Percentiles rank a stretch among this genome's conserved stretches.
Evolutionary conservation across 176 grass and related monocot genomes (phyloP).

Genomic region (Aegilops sharonensis): DNA sequence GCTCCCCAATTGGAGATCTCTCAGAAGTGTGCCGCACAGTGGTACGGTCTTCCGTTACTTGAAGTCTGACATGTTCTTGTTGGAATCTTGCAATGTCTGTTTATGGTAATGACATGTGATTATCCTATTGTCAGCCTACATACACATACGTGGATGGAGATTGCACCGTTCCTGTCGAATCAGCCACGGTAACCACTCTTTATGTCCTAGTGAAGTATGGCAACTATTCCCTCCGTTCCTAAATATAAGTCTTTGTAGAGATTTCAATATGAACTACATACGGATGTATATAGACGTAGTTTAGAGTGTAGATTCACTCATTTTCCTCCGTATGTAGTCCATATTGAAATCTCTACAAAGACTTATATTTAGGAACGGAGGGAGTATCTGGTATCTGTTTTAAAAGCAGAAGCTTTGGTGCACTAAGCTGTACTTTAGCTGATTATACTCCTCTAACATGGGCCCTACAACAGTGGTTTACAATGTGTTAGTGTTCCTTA

Average conservation of each 20-base stretch:
- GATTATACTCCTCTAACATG: neutral
- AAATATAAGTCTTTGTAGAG: no score
- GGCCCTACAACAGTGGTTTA: neutral
- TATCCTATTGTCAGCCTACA: constrained; percentile 56
- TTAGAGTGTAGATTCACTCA: no score
- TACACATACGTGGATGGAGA: constrained; percentile 96
- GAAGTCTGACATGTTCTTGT: constrained; percentile 16
- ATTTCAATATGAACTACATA: no score
- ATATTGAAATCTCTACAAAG: no score
- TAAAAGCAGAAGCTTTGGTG: neutral
- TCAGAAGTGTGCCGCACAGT: constrained; percentile 81
- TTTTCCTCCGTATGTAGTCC: no score
- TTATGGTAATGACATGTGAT: constrained; percentile 10
- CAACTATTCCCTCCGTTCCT: neutral
- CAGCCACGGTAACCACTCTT: constrained; percentile 55
- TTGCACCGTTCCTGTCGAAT: constrained; percentile 81
- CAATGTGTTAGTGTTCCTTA: neutral
- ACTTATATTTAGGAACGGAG: no score
- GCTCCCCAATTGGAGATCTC: constrained; percentile 73
- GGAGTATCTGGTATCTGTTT: neutral
- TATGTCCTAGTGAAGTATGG: neutral
- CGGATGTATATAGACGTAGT: no score
- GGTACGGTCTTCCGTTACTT: constrained; percentile 47
- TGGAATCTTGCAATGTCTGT: constrained; percentile 5
- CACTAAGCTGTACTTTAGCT: neutral